phyloP scores from a whole-genome alignment of 805 yeast species.

The Clavispora vitiphila region DNA sequence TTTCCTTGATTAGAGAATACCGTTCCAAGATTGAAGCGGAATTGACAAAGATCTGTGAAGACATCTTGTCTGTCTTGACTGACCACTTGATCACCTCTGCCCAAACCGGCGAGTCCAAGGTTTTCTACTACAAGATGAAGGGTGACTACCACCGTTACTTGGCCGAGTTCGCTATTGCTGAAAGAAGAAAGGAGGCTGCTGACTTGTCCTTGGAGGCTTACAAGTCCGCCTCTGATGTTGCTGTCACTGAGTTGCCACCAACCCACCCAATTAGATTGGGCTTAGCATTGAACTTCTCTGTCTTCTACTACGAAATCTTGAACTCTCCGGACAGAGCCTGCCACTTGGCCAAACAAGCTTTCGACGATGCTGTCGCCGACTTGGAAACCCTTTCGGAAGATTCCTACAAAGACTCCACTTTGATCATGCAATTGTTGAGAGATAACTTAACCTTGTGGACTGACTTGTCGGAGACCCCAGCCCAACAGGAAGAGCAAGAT shows the following conservation, averaged over 20 bases:
- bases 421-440: slow-evolving; percentile 97
- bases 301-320: slow-evolving; percentile 95
- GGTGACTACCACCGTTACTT: slow-evolving; percentile 99
- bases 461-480: slow-evolving; percentile 79
- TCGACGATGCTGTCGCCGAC: slow-evolving; percentile 98
- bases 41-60: slow-evolving; percentile 89
- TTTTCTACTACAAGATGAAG: slow-evolving; percentile 97
- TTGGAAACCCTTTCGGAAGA: slow-evolving; percentile 96
- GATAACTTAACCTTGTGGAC: slow-evolving; percentile 99
- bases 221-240: slow-evolving; percentile 94
- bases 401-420: slow-evolving; percentile 96
- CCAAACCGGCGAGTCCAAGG: slow-evolving; percentile 95
- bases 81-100: slow-evolving; percentile 91
- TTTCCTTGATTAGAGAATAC: slow-evolving; percentile 83
- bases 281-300: slow-evolving; percentile 95
- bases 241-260: slow-evolving; percentile 94
- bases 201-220: slow-evolving; percentile 90
- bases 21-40: slow-evolving; percentile 93
- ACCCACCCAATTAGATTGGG: slow-evolving; percentile 99
- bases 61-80: slow-evolving; percentile 81
- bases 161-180: slow-evolving; percentile 93
- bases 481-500: slow-evolving; percentile 34
- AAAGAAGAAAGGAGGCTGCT: slow-evolving; percentile 89
- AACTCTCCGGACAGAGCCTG: slow-evolving; percentile 99
- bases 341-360: slow-evolving; percentile 97